Base-by-base conservation (phyloP, 768 basidiomycete genomes). In the Phanerochaete sordida region DNA sequence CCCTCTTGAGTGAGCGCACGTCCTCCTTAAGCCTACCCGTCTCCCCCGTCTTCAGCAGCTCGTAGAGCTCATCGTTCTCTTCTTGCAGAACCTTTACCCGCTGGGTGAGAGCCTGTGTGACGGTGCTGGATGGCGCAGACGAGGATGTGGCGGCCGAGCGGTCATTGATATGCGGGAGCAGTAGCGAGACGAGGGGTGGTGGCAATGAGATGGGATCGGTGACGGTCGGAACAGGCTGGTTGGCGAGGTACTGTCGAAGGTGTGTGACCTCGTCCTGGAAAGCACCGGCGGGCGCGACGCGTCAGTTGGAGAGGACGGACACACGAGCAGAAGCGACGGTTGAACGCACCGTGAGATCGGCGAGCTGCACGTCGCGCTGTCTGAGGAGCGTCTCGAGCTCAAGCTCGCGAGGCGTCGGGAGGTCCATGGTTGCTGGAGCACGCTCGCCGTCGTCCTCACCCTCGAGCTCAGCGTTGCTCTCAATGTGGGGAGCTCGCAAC, bases 1-100 rank as follows among this genome's bases (percentile, higher is more conserved):
- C 83, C 64, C 84, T 78, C 33, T 85, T 79, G 57, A 94, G 76
- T 7, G 84, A 84, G 50, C 83, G 82, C 12, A 88, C 88, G 70
- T 94, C 90, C 68, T 93, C 92, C 70, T 91, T 91, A 62, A 94
- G 69, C 69, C 82, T 86, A 4, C 91, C 91, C 0, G 89, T 88
- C 73, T 94, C 91, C 43, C 87, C 83, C 26, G 77, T 77, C 70
- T 84, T 88, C 57, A 94, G 73, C 11, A 93, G 74, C 51, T 85
- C 82, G 69, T 93, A 94, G 19, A 94, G 72, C 63, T 94, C 92
- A 64, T 94, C 91, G 61, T 94, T 94, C 72, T 94, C 92, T 58
- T 92, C 88, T 69, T 94, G 92, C 11, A 94, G 75, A 19, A 86
- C 72, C 50, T 84, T 83, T 27, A 84, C 81, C 49, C 90, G 80